Base-by-base conservation (phyloP, 2,329 filamentous ascomycete genomes). In the Lachnellula willkommii region DNA sequence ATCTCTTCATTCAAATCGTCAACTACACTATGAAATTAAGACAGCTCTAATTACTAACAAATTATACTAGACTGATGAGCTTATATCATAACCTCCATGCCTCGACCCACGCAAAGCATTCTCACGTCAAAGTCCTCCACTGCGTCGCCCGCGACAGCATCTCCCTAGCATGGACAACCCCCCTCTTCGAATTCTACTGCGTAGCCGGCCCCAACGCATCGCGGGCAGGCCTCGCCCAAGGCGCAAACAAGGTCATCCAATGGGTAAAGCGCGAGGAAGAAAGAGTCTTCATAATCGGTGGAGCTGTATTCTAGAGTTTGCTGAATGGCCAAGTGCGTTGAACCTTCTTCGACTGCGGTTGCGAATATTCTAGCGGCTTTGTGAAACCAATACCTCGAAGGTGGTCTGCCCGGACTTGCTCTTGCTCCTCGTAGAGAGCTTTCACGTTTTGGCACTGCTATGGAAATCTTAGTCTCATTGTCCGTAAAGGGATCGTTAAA, bases 181-280 rank as follows among this genome's bases (percentile, higher is more conserved):
- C 91, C 0, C 74, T 88, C 1, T 97, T 97, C 67, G 94, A 99
- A 70, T 83, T 99, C 58, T 99, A 96, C 74, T 95, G 90, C 66
- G 85, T 99, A n/a, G 90, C 92, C 17, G 89, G 89, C 0, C 88
- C 89, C 2, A 86, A 85, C 61, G 74, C 81, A 37, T 81, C 81
- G 28, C 75, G 82, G 42, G 74, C 77, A 22, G 82, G 84, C 11
- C 78, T 99, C 66, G 89, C 90, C 9, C 88, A 93, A 70, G 90
- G 88, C 11, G 93, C 92, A 36, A 95, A 94, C 69, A 87, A 88
- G 73, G 84, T 99, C 50, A 85, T 95, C 5, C 89, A 94, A 68
- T 99, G 93, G 92, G 87, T 93, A 1, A 87, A 89, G 68, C 80
- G 85, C 62, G 94, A 99, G 73, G 93, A 97, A 72, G 92, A 97